Percentiles rank a stretch among this genome's conserved stretches.
These are phyloP conservation scores for Centrapalus pauciflorus DNA, from an alignment of 129 eudicot species.

Conservation along the genomic window DNA sequence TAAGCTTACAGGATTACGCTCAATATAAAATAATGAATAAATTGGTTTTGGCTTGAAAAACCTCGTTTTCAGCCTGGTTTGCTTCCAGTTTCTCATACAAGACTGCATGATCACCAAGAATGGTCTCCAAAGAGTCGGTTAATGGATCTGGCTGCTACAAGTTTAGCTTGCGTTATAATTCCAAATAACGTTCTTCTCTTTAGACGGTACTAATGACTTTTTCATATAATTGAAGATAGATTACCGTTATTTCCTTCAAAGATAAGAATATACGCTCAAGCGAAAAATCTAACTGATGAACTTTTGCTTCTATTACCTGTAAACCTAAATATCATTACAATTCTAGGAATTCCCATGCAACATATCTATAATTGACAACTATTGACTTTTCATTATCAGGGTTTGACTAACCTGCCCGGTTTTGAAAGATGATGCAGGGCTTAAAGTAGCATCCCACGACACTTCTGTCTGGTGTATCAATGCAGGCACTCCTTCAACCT, in stretches of 20 bases:
- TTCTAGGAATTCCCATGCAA: too few species aligned
- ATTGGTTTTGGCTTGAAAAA: conserved; percentile 10
- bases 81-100: conserved; percentile 41
- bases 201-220: not conserved
- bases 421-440: conserved; percentile 56
- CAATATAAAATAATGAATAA: not conserved
- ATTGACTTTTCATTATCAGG: not conserved
- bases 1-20: not conserved
- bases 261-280: conserved; percentile 77
- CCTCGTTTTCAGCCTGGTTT: conserved; percentile 66
- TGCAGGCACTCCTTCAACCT: conserved; percentile 98
- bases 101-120: conserved; percentile 42
- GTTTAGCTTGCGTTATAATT: not conserved
- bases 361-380: not conserved
- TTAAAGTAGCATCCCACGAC: conserved; percentile 74
- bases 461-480: conserved; percentile 92
- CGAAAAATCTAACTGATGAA: conserved; percentile 80
- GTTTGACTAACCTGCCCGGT: conserved; percentile 65
- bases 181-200: not conserved
- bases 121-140: conserved; percentile 63
- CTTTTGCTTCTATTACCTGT: conserved; percentile 85
- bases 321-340: conserved; percentile 7
- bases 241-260: conserved; percentile 78
- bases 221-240: not conserved
- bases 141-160: conserved; percentile 83